These are phyloP conservation scores for Pleurozium schreberi DNA, from an alignment of 225 moss, liverwort and hornwort genomes.

Conservation along the genomic window DNA sequence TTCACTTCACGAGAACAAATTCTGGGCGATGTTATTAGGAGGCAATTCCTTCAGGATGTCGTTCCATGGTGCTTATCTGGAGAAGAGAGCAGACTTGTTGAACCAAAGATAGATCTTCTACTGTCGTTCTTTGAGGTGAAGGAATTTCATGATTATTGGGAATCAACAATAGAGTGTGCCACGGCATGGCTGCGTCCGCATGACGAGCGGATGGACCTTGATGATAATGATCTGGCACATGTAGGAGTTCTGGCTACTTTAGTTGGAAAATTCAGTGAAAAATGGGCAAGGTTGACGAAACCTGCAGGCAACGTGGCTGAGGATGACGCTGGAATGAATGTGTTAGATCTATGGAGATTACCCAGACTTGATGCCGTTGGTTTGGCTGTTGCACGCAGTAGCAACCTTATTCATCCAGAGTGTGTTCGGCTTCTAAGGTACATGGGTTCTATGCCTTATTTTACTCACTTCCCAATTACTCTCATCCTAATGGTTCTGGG, in stretches of 20 bases:
- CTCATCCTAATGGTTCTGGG: not conserved
- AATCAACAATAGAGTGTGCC: conserved; percentile 35
- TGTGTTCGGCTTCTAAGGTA: conserved; percentile 72
- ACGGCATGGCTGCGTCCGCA: conserved; percentile 38
- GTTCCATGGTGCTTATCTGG: conserved; percentile 86
- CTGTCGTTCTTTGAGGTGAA: conserved; percentile 61
- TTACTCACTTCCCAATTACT: not conserved
- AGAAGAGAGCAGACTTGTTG: conserved; percentile 30
- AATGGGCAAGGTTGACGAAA: conserved; percentile 9
- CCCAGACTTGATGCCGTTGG: conserved; percentile 52
- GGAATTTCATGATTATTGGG: conserved; percentile 65
- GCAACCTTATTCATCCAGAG: conserved; percentile 40
- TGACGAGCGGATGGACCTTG: conserved; percentile 18
- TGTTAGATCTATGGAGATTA: conserved; percentile 36
- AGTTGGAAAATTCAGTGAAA: conserved; percentile 55
- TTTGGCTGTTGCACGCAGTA: conserved; percentile 44
- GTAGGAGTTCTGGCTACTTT: conserved; percentile 56
- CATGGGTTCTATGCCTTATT: not conserved
- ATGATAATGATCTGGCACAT: conserved; percentile 21
- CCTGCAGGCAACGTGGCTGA: not conserved
- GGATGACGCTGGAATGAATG: not conserved
- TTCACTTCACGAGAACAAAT: conserved; percentile 30
- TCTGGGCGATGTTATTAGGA: conserved; percentile 4
- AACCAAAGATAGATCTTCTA: conserved; percentile 68
- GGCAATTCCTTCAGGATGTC: conserved; percentile 47